Evolutionary conservation across 208 protist genomes (phyloP).

Genomic region (Trypanosoma congolense): DNA sequence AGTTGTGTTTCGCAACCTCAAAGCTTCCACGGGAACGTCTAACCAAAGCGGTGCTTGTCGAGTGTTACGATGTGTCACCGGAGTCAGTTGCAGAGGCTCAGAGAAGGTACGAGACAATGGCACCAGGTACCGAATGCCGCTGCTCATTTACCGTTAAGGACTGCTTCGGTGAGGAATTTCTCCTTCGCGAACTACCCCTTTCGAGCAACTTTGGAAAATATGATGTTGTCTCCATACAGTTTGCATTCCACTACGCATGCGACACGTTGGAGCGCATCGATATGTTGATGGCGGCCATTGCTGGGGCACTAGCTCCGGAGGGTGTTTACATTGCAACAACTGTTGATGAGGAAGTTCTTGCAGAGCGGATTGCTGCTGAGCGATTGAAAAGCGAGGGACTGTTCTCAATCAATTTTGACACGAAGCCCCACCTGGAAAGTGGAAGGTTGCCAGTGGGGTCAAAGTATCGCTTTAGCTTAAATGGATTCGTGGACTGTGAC

Average conservation of each 20-base stretch:
- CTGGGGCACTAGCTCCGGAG: conserved; percentile 34
- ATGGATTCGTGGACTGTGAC: conserved; percentile 85
- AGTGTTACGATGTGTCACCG: conserved; percentile 74
- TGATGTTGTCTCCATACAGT: conserved; percentile 77
- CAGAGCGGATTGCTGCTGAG: conserved; percentile 27
- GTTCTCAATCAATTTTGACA: conserved; percentile 20
- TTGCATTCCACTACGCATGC: conserved; percentile 88
- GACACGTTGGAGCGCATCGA: conserved; percentile 34
- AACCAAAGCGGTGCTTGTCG: conserved; percentile 11
- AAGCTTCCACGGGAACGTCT: conserved; percentile 16
- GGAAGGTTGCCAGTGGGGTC: conserved; percentile 38
- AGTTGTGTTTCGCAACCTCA: conserved; percentile 20
- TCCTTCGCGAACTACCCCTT: conserved; percentile 26
- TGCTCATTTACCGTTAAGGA: conserved; percentile 69
- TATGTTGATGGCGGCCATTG: conserved; percentile 36
- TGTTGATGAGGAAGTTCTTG: conserved; percentile 46
- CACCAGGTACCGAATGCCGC: conserved; percentile 15
- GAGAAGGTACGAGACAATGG: conserved; percentile 35
- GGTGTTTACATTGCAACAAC: conserved; percentile 79
- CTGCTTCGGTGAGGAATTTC: conserved; percentile 67
- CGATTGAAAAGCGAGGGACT: conserved; percentile 22
- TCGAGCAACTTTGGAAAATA: conserved; percentile 42
- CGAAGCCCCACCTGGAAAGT: conserved; percentile 21
- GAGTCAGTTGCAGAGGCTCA: conserved; percentile 72
- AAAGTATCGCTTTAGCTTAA: conserved; percentile 69